phyloP scores from a whole-genome alignment of 2,329 filamentous ascomycete genomes.

The Albophoma yamanashiensis region DNA sequence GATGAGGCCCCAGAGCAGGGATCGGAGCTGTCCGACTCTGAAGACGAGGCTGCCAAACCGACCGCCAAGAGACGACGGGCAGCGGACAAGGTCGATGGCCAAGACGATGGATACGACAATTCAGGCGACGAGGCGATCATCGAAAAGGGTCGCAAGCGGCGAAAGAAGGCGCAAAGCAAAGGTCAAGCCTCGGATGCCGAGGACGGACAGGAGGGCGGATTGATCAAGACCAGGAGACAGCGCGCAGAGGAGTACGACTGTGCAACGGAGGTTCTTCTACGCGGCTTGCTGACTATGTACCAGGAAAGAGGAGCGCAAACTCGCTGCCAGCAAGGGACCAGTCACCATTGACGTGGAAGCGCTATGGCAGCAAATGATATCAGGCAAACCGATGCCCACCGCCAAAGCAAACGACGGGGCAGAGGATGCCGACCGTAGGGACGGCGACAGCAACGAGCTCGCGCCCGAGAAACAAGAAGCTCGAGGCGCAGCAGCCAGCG shows the following conservation, averaged over 20 bases:
- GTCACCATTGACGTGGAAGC: constrained; percentile 63
- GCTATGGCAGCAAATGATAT: constrained; percentile 57
- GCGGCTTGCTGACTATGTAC: constrained; percentile 3
- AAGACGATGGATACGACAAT: constrained; percentile 47
- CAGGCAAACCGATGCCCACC: constrained; percentile 18
- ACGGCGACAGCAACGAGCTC: background rate
- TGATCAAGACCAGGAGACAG: constrained; percentile 65
- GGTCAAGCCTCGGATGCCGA: constrained; percentile 34
- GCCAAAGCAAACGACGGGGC: background rate
- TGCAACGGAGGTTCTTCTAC: background rate
- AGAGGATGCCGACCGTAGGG: background rate
- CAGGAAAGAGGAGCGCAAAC: constrained; percentile 47
- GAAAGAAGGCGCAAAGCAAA: constrained; percentile 32
- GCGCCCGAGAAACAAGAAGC: background rate
- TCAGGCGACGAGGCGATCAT: constrained; percentile 67
- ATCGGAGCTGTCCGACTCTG: constrained; percentile 41
- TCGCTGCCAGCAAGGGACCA: constrained; percentile 40
- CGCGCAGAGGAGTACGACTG: constrained; percentile 48
- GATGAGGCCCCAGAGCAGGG: constrained; percentile 37
- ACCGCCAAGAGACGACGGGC: constrained; percentile 13
- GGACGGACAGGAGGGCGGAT: constrained; percentile 46
- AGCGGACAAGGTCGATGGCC: constrained; percentile 12
- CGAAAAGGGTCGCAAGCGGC: constrained; percentile 45
- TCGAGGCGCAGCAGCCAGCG: constrained; percentile 1
- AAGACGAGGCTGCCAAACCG: constrained; percentile 21